Evolutionary conservation across 176 grass and related monocot species (phyloP), one percentile per base, ranked within the genome.

Genomic region (Puccinellia tenuiflora): DNA sequence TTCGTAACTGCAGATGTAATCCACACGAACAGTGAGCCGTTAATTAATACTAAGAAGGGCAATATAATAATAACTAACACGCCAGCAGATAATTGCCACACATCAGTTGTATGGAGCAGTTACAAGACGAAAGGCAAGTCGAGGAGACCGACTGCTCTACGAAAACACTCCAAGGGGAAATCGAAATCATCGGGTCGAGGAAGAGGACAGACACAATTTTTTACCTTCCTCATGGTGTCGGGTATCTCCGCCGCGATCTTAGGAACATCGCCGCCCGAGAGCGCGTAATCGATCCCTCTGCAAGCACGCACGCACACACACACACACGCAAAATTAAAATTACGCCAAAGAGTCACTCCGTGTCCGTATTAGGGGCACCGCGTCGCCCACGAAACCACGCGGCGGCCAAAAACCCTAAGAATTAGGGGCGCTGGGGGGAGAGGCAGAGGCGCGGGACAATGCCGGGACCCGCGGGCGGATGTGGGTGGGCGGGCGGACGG

Each of bases 201-300:
- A 55, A 73, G 73, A 42, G 77, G 52, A 22, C 21, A 81, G 61
- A 33, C 33, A 65, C 5, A 40, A 59, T 79, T 76, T 74, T 78
- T 79, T 75, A 91, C 96, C 93, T 93, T 93, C 31, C 81, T 93
- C 83, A 99, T 26, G 77, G 90, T 74, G 26, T 66, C 66, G 5
- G 96, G 96, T 87, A 99, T 88, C 1, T 88, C 54, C 52, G 73
- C 2, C 54, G 87, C 82, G 24, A 92, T 80, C 21, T 1, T 1
- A 75, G 96, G 96, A 68, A 96, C 62, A 80, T 96, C 87, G 11
- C 82, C 89, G 65, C 73, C 81, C 42, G 93, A 93, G 66, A 99
- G 91, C 35, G 93, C 87, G 71, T 87, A 99, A 65, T 99, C 96
- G 52, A 99, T 96, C 38, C 93, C 91, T 80, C 96, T 99, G 91